Evolutionary conservation across 1,284 basidiomycete genomes (phyloP).

Genomic region (Naganishia sp.): DNA sequence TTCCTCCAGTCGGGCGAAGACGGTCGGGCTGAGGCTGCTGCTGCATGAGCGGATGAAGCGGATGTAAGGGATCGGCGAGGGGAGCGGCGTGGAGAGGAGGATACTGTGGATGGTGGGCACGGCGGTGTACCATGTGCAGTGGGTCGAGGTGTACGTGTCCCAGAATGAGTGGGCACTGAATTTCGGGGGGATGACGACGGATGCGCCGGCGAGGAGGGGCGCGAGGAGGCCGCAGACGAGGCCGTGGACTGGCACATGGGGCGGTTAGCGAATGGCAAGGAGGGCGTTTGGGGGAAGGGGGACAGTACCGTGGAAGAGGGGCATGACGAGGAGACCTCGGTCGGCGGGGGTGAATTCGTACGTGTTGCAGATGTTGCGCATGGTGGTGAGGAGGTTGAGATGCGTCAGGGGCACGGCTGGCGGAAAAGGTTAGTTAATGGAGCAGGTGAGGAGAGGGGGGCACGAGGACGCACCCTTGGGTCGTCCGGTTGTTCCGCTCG

Average conservation of each 20-base stretch:
- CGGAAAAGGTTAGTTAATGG: background rate
- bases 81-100: constrained; percentile 53
- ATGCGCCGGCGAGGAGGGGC: constrained; percentile 62
- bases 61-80: constrained; percentile 53
- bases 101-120: constrained; percentile 59
- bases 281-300: background rate
- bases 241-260: constrained; percentile 46
- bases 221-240: constrained; percentile 66
- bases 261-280: background rate
- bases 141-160: constrained; percentile 58
- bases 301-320: constrained; percentile 62
- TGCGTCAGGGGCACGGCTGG: constrained; percentile 66
- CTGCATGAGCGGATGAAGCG: constrained; percentile 59
- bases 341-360: constrained; percentile 60
- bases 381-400: constrained; percentile 62
- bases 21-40: constrained; percentile 54
- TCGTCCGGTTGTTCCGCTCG: constrained; percentile 62
- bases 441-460: background rate
- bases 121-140: constrained; percentile 60
- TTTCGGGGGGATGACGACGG: constrained; percentile 62
- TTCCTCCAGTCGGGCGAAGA: constrained; percentile 55
- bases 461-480: constrained; percentile 47
- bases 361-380: constrained; percentile 61
- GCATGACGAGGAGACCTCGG: constrained; percentile 64
- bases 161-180: constrained; percentile 66